Evolutionary conservation across 1,284 basidiomycete species (phyloP), one percentile per base, ranked within the genome.

Genomic region (Ganoderma lucidum): DNA sequence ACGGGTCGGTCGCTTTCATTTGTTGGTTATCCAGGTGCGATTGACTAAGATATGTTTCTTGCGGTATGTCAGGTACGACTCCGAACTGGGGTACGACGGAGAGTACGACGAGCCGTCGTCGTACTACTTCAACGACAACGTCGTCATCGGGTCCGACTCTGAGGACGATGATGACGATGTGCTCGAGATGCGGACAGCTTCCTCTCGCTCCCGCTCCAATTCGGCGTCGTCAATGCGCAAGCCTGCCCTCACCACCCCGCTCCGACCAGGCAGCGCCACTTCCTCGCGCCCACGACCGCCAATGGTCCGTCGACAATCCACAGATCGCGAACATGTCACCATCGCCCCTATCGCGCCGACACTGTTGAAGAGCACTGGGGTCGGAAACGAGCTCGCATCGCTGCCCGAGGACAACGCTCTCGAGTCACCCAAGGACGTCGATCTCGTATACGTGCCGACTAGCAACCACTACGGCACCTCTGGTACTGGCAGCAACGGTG

Each of bases 281-380:
- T 71, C 71, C 6, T 70, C 73, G 53, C 74, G 61, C 64, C 67
- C 78, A 62, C 67, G 80, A 76, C 75, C 79, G 10, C 73, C 78
- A 9, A 71, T 83, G 73, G 75, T 80, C 64, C 83, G 82, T 45
- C 80, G 83, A 14, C 69, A 76, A 19, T 84, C 83, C 41, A 76
- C 80, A 19, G 84, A 87, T 53, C 83, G 86, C 55, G 88, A 90
- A 58, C 87, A 92, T 68, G 86, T 95, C 71, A 97, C 96, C 6
- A 99, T 99, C 72, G 96, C 96, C 15, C 93, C 96, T 60, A 97
- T 99, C 72, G 93, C 96, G 0, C 97, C 97, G 0, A 97, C 97
- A 1, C 88, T 95, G 59, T 86, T 99, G 75, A 99, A 99, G 85
- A 95, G 94, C 32, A 86, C 85, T 0, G 86, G 84, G 37, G 80